Percentiles rank a stretch among this genome's conserved stretches.
Conservation (phyloP, 805 yeast genomes). For the Metschnikowia cubensis region DNA sequence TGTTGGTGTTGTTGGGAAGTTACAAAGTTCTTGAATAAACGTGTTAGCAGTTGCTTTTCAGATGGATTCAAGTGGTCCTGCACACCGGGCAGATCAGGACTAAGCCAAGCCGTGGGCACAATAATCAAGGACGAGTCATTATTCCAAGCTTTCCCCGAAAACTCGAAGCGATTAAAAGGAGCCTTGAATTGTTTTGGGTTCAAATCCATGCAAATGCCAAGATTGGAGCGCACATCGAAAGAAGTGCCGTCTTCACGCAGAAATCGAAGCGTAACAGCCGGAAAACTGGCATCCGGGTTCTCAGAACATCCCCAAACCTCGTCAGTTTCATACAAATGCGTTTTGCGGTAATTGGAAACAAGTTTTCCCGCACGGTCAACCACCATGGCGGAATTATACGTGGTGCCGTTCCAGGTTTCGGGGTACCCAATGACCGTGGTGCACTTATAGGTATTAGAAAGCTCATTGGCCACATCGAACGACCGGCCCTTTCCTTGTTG, state of each 20-base stretch:
- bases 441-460: constrained; percentile 50
- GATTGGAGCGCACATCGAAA: constrained; percentile 33
- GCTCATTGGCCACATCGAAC: constrained; percentile 51
- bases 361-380: constrained; percentile 55
- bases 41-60: not conserved
- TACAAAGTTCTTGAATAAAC: not conserved
- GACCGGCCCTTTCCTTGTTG: constrained; percentile 42
- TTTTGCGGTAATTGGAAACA: constrained; percentile 67
- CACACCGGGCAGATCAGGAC: constrained; percentile 44
- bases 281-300: constrained; percentile 55
- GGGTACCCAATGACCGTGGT: constrained; percentile 83
- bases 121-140: constrained; percentile 54
- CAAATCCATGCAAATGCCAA: constrained; percentile 94
- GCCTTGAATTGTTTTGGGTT: constrained; percentile 83
- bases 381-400: constrained; percentile 71
- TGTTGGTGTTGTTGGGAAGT: too few relatives aligned
- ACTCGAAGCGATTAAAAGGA: constrained; percentile 72
- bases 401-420: constrained; percentile 40
- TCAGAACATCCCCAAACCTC: constrained; percentile 76
- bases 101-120: constrained; percentile 87
- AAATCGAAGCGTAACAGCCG: constrained; percentile 43
- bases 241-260: constrained; percentile 11
- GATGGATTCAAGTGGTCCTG: constrained; percentile 11
- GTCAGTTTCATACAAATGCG: constrained; percentile 75
- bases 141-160: constrained; percentile 48